Base-by-base conservation (phyloP, 2,329 filamentous ascomycete species). In the Fusarium keratoplasticum region DNA sequence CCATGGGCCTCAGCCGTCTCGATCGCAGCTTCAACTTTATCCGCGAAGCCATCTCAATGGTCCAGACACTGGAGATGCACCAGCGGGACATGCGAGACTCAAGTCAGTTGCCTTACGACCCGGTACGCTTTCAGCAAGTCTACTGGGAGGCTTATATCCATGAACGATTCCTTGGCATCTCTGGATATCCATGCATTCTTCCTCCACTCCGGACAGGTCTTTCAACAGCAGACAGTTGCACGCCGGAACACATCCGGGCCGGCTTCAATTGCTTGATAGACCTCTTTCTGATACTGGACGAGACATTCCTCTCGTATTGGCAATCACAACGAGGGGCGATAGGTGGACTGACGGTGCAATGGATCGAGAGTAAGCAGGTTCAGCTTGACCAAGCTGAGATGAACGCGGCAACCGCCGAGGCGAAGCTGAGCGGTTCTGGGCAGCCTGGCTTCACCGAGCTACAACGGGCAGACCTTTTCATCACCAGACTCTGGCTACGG, bases 71-170 rank as follows among this genome's bases (percentile, higher is more conserved):
- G 35, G 67, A 77, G 44, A 58, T 69, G 13, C 72, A 76, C 13
- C 64, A 71, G 18, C 71, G 71, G 36, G 65, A 69, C 27, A 66
- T 73, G 36, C 68, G 64, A 42, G 71, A 73, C 29, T 63, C 67
- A 52, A 64, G 38, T 55, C 73, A 52, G 61, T 69, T 16, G 47
- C 66, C 50, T n/a, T 70, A 67, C 4, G 62, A 73, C 7, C 73
- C 70, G 31, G 72, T 71, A 22, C 69, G 76, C 7, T 72, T 76
- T 25, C 86, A 88, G 70, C 82, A 88, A 4, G 78, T 89, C 1
- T 89, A 89, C 76, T 90, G 88, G 87, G 84, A 88, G 70, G 84
- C 84, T 14, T 89, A 87, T 72, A 87, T 90, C 35, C 87, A 89
- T 68, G 88, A 90, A 75, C 85, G 89, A 18, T 90, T 89, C 75